These are phyloP conservation scores for Fusarium caatingaense DNA, from an alignment of 2,329 filamentous ascomycete genomes.

Conservation along the genomic window DNA sequence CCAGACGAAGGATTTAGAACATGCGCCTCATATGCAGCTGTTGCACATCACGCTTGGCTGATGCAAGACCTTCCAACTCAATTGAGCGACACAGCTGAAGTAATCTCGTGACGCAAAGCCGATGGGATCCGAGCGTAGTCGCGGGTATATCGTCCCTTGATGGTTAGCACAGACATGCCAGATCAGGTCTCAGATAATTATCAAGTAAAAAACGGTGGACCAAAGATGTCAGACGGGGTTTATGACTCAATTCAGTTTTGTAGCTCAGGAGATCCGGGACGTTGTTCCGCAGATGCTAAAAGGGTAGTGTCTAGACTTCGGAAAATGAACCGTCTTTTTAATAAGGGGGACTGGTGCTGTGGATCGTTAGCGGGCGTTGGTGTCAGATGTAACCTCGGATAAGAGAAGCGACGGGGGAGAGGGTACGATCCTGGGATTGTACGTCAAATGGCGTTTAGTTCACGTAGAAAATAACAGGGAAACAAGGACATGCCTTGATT, in stretches of 20 bases:
- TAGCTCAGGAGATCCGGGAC: slow-evolving; percentile 1
- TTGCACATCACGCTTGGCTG: neutral
- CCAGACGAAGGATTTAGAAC: neutral
- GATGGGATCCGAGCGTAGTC: slow-evolving; percentile 11
- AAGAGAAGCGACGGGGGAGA: neutral
- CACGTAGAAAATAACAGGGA: slow-evolving; percentile 4
- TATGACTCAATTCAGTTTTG: slow-evolving; percentile 14
- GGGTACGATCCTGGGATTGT: neutral
- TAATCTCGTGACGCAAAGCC: neutral
- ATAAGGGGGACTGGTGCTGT: neutral
- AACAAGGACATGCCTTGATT: neutral
- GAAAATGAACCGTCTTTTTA: neutral
- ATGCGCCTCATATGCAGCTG: neutral
- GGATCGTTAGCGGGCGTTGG: neutral
- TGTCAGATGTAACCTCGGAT: slow-evolving; percentile 17
- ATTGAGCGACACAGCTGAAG: neutral
- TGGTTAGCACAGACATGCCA: slow-evolving; percentile 7
- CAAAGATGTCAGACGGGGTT: neutral
- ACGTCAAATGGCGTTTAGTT: slow-evolving; percentile 2
- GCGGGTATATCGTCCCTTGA: neutral
- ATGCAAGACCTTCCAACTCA: neutral
- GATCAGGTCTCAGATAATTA: neutral
- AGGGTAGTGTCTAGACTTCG: neutral
- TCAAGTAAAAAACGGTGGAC: neutral
- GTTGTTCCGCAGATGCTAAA: neutral